Evolutionary conservation across 2,329 filamentous ascomycete genomes (phyloP).

Genomic region (Exophiala calicioides): DNA sequence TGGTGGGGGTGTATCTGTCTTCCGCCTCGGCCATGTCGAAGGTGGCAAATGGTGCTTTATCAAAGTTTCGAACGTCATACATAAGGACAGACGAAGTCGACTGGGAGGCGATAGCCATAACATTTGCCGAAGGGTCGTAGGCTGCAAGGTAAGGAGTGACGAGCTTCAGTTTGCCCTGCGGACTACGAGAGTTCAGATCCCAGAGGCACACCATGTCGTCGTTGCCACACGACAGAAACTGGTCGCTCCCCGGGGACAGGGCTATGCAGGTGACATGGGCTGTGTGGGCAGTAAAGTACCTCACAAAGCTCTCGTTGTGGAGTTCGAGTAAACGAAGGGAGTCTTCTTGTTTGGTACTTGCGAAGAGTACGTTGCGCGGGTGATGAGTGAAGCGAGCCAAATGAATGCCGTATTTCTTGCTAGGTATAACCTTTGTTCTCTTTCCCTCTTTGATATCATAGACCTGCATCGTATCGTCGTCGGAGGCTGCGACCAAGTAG

Average conservation of each 20-base stretch:
- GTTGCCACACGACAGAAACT: constrained; percentile 86
- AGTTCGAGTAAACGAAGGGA: constrained; percentile 79
- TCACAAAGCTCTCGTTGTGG: constrained; percentile 94
- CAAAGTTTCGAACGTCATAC: constrained; percentile 91
- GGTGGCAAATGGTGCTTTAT: constrained; percentile 82
- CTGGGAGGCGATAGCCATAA: constrained; percentile 87
- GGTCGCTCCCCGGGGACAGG: constrained; percentile 82
- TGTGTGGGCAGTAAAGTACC: constrained; percentile 92
- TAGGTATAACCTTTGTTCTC: constrained; percentile 83
- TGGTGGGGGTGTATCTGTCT: constrained; percentile 55
- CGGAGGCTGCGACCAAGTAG: constrained; percentile 84
- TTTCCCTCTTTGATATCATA: constrained; percentile 92
- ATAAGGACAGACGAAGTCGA: constrained; percentile 77
- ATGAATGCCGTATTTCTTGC: constrained; percentile 96
- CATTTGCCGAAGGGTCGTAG: constrained; percentile 87
- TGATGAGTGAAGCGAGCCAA: constrained; percentile 93
- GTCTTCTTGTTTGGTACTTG: constrained; percentile 91
- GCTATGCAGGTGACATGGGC: constrained; percentile 78
- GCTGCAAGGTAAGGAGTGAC: constrained; percentile 79
- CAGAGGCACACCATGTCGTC: constrained; percentile 92
- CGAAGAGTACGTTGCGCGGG: constrained; percentile 87
- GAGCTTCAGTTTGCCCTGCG: constrained; percentile 77
- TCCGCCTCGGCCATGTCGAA: constrained; percentile 71
- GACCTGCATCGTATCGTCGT: constrained; percentile 92
- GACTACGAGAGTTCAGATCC: constrained; percentile 79